These are phyloP conservation scores for Papiliotrema fonsecae DNA, from an alignment of 1,284 basidiomycete species.

Conservation along the genomic window DNA sequence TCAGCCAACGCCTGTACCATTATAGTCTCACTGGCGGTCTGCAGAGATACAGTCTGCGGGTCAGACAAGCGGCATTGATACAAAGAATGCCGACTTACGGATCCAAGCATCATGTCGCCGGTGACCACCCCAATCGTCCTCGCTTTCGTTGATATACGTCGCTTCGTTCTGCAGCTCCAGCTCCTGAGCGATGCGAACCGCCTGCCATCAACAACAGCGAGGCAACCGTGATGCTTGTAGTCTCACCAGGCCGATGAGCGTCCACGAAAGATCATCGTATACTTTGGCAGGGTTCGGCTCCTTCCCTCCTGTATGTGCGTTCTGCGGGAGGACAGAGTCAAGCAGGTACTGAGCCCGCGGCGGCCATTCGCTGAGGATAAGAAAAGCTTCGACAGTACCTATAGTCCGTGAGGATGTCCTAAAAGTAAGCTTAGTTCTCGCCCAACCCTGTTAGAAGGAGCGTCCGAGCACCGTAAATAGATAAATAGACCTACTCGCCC, in stretches of 20 bases:
- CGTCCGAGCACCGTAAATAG: background rate
- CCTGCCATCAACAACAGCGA: constrained; percentile 4
- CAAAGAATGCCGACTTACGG: constrained; percentile 7
- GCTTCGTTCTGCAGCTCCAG: constrained; percentile 15
- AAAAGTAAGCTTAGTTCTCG: background rate
- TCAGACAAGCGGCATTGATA: background rate
- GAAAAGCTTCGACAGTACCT: constrained; percentile 21
- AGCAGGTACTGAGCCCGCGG: constrained; percentile 12
- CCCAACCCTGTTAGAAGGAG: background rate
- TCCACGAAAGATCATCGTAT: constrained; percentile 22
- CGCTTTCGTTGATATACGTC: constrained; percentile 6
- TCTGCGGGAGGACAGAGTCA: constrained; percentile 6
- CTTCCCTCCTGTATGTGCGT: background rate
- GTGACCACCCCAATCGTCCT: constrained; percentile 7
- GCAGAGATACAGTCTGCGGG: constrained; percentile 17
- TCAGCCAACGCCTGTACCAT: background rate
- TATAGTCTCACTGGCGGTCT: constrained; percentile 14
- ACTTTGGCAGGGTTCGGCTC: constrained; percentile 11
- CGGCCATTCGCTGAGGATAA: constrained; percentile 22
- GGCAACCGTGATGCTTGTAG: background rate
- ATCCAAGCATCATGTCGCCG: constrained; percentile 15
- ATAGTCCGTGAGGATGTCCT: constrained; percentile 15
- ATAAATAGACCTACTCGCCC: constrained; percentile 19
- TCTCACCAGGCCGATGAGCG: constrained; percentile 14
- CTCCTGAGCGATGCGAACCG: constrained; percentile 19